Conservation (phyloP, 352 stramenopile genomes). For the Phytophthora fragariae region DNA sequence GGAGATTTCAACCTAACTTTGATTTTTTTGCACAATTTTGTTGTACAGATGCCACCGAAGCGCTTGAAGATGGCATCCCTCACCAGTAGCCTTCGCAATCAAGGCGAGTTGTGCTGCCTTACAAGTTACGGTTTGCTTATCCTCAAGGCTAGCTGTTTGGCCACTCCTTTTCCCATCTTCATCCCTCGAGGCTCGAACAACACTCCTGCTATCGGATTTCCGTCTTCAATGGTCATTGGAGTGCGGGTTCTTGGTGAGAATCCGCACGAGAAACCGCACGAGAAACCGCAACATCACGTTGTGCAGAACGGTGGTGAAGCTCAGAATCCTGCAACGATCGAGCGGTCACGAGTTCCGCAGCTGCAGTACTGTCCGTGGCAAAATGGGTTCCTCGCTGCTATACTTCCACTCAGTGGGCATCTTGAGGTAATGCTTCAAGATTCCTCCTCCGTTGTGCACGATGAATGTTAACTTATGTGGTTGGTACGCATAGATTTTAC, state of each 20-base stretch:
- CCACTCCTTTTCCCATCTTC: conserved; percentile 41
- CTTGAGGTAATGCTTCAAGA: conserved; percentile 50
- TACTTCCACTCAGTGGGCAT: conserved; percentile 59
- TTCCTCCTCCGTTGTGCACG: background rate
- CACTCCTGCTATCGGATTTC: conserved; percentile 56
- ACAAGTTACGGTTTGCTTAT: conserved; percentile 67
- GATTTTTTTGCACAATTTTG: conserved; percentile 6
- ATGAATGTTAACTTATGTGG: background rate
- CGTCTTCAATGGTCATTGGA: conserved; percentile 49
- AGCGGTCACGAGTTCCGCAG: conserved; percentile 43
- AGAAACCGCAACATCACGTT: conserved; percentile 65
- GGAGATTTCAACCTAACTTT: background rate
- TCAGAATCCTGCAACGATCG: conserved; percentile 40
- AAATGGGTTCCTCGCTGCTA: conserved; percentile 49
- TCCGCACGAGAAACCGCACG: conserved; percentile 52
- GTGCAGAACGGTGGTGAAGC: conserved; percentile 53
- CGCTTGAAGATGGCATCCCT: conserved; percentile 66
- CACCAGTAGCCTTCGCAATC: conserved; percentile 41
- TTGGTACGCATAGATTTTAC: conserved; percentile 52
- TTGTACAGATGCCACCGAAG: conserved; percentile 42
- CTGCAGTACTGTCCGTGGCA: conserved; percentile 45
- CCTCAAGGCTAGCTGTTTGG: conserved; percentile 46
- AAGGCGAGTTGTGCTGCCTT: conserved; percentile 56
- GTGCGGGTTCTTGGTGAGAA: conserved; percentile 64
- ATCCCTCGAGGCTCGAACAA: conserved; percentile 50